Percentiles rank a stretch among this genome's conserved stretches.
Evolutionary conservation across 306 rosid species (phyloP).

Genomic region (Senna tora): DNA sequence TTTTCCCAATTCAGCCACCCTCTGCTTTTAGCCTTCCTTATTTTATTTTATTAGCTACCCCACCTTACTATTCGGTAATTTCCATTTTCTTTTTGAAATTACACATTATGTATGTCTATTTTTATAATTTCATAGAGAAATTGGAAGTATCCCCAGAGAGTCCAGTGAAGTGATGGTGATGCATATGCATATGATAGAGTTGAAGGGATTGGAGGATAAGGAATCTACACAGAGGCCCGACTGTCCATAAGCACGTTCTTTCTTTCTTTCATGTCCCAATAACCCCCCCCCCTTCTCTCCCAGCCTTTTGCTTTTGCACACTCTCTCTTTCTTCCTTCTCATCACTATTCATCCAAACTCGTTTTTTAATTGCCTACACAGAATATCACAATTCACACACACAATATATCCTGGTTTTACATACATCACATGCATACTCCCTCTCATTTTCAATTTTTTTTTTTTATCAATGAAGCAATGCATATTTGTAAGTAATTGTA

Average conservation of each 20-base stretch:
- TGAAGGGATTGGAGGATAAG: constrained; percentile 52
- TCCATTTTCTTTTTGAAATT: too few species aligned
- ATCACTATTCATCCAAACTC: constrained; percentile 29
- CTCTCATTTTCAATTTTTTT: not conserved
- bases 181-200: constrained; percentile 48
- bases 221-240: constrained; percentile 61
- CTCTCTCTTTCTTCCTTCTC: not conserved
- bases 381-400: not conserved
- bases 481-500: too few species aligned
- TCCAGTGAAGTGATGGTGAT: constrained; percentile 10
- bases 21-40: not conserved
- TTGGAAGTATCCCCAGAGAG: not conserved
- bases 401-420: constrained; percentile 14
- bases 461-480: too few species aligned
- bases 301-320: constrained; percentile 59
- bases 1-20: constrained; percentile 36
- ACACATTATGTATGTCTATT: too few species aligned
- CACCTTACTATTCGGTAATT: too few species aligned
- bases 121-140: too few species aligned
- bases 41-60: not conserved
- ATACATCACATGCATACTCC: too few species aligned
- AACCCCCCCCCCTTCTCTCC: constrained; percentile 21
- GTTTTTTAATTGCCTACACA: not conserved
- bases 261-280: constrained; percentile 43
- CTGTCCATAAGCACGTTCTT: constrained; percentile 67